A percentile compares a stretch with the other conserved stretches of the same genome.
phyloP scores from a whole-genome alignment of 2,329 filamentous ascomycete genomes.

The Fusarium pseudograminearum region DNA sequence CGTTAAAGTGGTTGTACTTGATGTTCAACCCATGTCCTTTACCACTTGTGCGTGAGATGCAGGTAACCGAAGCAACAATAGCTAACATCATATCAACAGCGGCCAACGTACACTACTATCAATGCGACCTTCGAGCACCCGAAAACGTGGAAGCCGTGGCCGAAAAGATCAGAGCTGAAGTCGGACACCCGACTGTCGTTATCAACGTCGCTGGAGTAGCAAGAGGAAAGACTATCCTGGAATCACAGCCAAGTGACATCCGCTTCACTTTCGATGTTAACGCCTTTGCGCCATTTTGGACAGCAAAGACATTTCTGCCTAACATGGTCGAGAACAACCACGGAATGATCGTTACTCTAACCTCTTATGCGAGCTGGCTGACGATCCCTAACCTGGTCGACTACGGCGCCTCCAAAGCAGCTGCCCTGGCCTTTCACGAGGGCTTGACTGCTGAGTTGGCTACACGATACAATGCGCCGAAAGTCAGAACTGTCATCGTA shows the following conservation, averaged over 20 bases:
- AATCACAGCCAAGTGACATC: conserved; percentile 67
- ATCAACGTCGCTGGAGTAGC: conserved; percentile 79
- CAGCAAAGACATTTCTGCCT: conserved; percentile 75
- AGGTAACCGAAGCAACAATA: conserved; percentile 1
- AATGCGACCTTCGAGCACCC: conserved; percentile 75
- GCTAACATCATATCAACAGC: conserved; percentile 42
- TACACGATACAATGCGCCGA: conserved; percentile 70
- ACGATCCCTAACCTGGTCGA: conserved; percentile 74
- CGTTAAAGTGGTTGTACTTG: conserved; percentile 77
- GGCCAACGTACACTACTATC: conserved; percentile 73
- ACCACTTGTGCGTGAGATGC: conserved; percentile 56
- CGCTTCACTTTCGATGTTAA: conserved; percentile 80
- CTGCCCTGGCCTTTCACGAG: conserved; percentile 75
- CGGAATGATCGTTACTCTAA: conserved; percentile 79
- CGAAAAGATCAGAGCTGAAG: conserved; percentile 62
- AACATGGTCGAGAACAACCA: conserved; percentile 72
- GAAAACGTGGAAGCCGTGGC: conserved; percentile 65
- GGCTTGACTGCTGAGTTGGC: conserved; percentile 69
- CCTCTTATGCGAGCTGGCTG: conserved; percentile 72
- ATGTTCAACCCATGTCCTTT: conserved; percentile 73
- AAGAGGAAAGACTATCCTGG: conserved; percentile 71
- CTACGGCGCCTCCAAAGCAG: conserved; percentile 75
- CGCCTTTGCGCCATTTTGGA: conserved; percentile 74
- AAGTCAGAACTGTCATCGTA: conserved; percentile 74
- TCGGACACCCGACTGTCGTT: conserved; percentile 75